phyloP scores from a whole-genome alignment of 208 protist species.

The Crithidia sp. region DNA sequence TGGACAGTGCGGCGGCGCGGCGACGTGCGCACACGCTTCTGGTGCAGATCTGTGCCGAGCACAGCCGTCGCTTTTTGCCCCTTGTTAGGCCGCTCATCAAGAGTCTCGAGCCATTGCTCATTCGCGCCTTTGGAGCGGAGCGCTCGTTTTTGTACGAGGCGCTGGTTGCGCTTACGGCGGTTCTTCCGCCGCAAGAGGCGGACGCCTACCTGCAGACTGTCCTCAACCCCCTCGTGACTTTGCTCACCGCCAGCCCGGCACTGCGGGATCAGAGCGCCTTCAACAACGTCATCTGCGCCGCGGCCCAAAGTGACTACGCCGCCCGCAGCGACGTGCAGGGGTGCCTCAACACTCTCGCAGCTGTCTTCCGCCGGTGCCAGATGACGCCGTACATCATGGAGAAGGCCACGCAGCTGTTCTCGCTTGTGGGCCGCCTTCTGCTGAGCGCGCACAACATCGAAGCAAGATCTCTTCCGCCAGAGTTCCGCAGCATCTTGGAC shows the following conservation, averaged over 20 bases:
- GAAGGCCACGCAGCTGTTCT: slow-evolving; percentile 38
- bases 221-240: slow-evolving; percentile 58
- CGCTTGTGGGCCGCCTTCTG: slow-evolving; percentile 48
- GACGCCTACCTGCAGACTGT: slow-evolving; percentile 57
- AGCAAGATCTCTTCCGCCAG: slow-evolving; percentile 44
- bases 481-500: slow-evolving; percentile 50
- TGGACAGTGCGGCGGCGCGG: slow-evolving; percentile 48
- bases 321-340: slow-evolving; percentile 45
- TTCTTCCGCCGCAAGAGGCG: slow-evolving; percentile 45
- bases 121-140: slow-evolving; percentile 43
- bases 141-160: slow-evolving; percentile 74
- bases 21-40: slow-evolving; percentile 65
- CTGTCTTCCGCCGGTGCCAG: slow-evolving; percentile 68
- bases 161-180: slow-evolving; percentile 51
- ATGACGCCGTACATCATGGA: slow-evolving; percentile 64
- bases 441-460: slow-evolving; percentile 56
- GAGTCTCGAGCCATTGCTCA: slow-evolving; percentile 55
- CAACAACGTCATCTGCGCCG: slow-evolving; percentile 54
- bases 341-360: slow-evolving; percentile 53
- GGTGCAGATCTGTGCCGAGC: slow-evolving; percentile 40
- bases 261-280: slow-evolving; percentile 51
- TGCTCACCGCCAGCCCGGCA: slow-evolving; percentile 38
- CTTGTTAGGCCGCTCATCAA: slow-evolving; percentile 31
- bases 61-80: slow-evolving; percentile 28
- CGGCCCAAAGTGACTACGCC: slow-evolving; percentile 24